Base-by-base conservation (phyloP, 2,329 filamentous ascomycete species). In the Fusarium anthophilum region DNA sequence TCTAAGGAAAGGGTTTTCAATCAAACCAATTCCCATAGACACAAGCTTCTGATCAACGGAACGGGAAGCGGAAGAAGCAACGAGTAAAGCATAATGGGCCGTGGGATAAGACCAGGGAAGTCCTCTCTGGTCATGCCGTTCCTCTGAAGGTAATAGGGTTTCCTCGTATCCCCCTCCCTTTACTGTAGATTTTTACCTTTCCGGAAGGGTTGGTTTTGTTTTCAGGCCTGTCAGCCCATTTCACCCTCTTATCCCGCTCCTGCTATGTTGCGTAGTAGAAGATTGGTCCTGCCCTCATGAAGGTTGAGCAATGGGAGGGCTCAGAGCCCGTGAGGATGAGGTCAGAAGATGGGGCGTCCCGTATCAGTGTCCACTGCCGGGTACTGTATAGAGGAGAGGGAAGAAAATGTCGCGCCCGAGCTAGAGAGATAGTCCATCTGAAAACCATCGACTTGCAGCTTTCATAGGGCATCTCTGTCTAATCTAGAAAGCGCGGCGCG, bases 391-490 rank as follows among this genome's bases (percentile, higher is more conserved):
- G 63, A 64, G 53, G 72, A 69, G 58, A 54, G 55, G 54, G 67
- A 62, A 63, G 48, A 64, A 60, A 69, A 63, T 71, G 67, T 73
- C 57, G 72, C 67, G 70, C 73, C 67, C 63, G 51, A 66, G 47
- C 74, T 75, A 78, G 57, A 64, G 58, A 66, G 66, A 75, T 78
- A 58, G 72, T 48, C 58, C 59, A 68, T 62, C 63, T 73, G 61
- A 55, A 73, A 73, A 65, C 65, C 73, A 74, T 64, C 66, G 66
- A 59, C 66, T 78, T 69, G 76, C 70, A 38, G 63, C 72, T 74
- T 70, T 76, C 74, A 77, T 75, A 78, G 74, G 76, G 72, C 62
- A 73, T 61, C 66, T 63, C 51, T 56, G 38, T 57, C 54, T 45
- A 54, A 62, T 66, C 72, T 63, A 57, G 55, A 63, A 54, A 63